Evolutionary conservation across 345 rosid species (phyloP), one percentile per base, ranked within the genome.

Genomic region (Citrus inodora): DNA sequence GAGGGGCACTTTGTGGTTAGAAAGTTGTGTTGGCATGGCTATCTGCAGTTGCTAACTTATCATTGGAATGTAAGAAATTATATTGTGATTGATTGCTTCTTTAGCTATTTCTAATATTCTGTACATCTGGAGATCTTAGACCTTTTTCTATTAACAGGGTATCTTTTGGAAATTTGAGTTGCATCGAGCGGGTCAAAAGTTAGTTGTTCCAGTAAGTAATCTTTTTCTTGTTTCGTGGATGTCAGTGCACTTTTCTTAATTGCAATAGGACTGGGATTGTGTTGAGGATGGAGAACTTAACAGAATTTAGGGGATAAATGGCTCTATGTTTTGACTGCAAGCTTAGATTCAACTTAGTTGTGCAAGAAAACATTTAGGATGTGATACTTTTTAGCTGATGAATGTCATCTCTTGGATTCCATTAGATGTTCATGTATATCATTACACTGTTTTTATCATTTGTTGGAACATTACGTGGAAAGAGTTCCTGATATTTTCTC

Each of bases 161-260:
- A 79, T 92, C 68, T 90, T 86, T 77, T 97, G 98, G 99, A 94
- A 85, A 85, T 82, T 97, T 77, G 99, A 97, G 84, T 86, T 91
- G 83, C 93, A 77, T 70, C 94, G 94, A 53, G 95, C 96, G 40
- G 89, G 92, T 64, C 99, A 97, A 81, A 97, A 93, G 87, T 85
- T 97, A 79, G 85, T 93, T 75, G 80, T 97, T 82, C 99, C 97
- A 8, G 98, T 97, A 85, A 88, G 99, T 75, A 46, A 70, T 76
- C 59, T 51, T 72, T 76, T 79, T 62, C 22, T 67, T 82, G 19
- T n/a, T 79, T 77, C 25, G 32, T 25, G 58, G 42, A 32, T 59
- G 33, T 73, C 19, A 27, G 5, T 40, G 30, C 30, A 6, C 35
- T 6, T 53, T 60, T 3, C n/a, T 25, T 37, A 33, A 22, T 6